Conservation (phyloP, 208 protist genomes). For the Leishmania aethiopica region DNA sequence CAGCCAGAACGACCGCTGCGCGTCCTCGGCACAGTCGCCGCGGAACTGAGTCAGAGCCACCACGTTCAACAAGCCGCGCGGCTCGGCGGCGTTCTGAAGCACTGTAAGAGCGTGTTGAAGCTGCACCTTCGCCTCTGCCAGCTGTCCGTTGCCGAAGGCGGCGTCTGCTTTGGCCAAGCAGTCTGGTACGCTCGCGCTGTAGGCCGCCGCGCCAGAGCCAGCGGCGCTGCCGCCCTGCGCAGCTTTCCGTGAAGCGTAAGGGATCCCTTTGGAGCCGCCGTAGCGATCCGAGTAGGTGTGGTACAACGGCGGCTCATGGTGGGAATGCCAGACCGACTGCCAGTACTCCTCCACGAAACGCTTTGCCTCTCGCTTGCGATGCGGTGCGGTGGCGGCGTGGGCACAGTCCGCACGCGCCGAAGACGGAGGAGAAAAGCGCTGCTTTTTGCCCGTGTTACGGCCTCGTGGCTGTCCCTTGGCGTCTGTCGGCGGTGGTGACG, state of each 20-base stretch:
- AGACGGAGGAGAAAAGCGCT: not conserved
- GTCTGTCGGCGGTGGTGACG: conserved; percentile 21
- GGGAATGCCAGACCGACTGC: conserved; percentile 51
- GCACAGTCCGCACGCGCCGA: not conserved
- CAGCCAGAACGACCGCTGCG: conserved; percentile 31
- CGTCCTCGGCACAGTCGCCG: conserved; percentile 10
- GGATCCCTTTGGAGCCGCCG: conserved; percentile 58
- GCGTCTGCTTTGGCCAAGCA: conserved; percentile 45
- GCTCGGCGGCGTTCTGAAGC: conserved; percentile 57
- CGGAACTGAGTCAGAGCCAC: conserved; percentile 21
- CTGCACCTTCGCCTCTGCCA: conserved; percentile 38
- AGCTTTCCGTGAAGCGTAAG: conserved; percentile 60
- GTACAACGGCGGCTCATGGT: conserved; percentile 68
- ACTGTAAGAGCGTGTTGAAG: conserved; percentile 66
- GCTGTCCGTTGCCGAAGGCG: conserved; percentile 41
- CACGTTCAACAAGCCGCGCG: conserved; percentile 20
- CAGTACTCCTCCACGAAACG: conserved; percentile 83
- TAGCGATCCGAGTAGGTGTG: conserved; percentile 81
- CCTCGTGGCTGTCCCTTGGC: conserved; percentile 8
- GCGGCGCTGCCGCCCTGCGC: conserved; percentile 19
- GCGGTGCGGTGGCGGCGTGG: not conserved
- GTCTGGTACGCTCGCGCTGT: conserved; percentile 10
- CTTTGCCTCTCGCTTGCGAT: conserved; percentile 13
- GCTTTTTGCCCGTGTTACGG: conserved; percentile 1
- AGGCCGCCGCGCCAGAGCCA: not conserved